Evolutionary conservation across 2,329 filamentous ascomycete species (phyloP).

Genomic region (Herpotrichia juniperi): DNA sequence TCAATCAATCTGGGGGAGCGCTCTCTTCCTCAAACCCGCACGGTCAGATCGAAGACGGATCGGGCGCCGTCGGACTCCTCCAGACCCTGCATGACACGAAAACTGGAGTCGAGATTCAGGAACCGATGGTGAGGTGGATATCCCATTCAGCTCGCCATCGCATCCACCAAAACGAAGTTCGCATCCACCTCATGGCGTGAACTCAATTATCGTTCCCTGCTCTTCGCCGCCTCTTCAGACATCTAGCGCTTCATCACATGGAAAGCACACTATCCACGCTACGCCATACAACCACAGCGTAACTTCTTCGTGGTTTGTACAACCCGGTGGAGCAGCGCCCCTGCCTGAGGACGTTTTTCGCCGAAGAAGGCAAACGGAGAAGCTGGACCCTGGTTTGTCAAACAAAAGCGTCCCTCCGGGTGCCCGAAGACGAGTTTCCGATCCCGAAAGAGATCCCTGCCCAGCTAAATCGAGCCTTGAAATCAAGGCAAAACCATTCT

Average conservation of each 20-base stretch:
- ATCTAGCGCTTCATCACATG: conserved; percentile 1
- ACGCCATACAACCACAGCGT: conserved; percentile 11
- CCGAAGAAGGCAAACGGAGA: not conserved
- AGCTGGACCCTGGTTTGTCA: not conserved
- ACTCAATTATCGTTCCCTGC: conserved; percentile 2
- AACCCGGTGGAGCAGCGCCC: not conserved
- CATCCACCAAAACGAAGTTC: not conserved
- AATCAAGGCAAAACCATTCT: not conserved
- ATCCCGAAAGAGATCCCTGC: not conserved
- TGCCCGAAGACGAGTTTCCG: not conserved
- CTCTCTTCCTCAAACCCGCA: not conserved
- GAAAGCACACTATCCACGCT: conserved; percentile 1
- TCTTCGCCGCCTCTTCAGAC: not conserved
- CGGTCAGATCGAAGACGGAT: conserved; percentile 1
- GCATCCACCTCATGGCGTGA: not conserved
- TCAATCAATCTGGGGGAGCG: not conserved
- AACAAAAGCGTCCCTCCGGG: not conserved
- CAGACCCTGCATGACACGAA: conserved; percentile 34
- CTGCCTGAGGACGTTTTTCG: not conserved
- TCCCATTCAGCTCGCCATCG: conserved; percentile 23
- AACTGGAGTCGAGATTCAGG: conserved; percentile 22
- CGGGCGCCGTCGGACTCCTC: conserved; percentile 6
- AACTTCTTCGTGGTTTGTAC: conserved; percentile 9
- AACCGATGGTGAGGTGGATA: conserved; percentile 18
- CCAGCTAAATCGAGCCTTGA: not conserved